Evolutionary conservation across 345 rosid genomes (phyloP).

Genomic region (Melastoma malabathricum): DNA sequence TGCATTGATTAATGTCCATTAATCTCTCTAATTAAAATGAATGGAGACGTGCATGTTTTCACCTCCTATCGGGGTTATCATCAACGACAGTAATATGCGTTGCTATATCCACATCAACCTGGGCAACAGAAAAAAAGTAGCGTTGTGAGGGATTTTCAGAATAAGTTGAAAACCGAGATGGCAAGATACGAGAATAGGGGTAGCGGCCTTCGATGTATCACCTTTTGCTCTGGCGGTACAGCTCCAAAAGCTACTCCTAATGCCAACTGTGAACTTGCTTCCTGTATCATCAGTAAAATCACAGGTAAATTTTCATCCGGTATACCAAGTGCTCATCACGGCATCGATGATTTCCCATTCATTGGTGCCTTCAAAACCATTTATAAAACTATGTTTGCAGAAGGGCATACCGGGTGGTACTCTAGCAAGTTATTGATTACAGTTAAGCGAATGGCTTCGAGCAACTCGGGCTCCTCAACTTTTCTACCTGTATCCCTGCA

Average conservation of each 20-base stretch:
- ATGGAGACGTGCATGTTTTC: slow-evolving; percentile 4
- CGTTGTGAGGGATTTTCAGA: not conserved
- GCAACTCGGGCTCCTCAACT: slow-evolving; percentile 88
- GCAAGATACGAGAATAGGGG: too few species aligned
- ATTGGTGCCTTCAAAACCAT: too few species aligned
- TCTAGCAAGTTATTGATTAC: slow-evolving; percentile 75
- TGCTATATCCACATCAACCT: slow-evolving; percentile 97
- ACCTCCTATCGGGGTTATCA: slow-evolving; percentile 84
- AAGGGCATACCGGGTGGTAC: slow-evolving; percentile 71
- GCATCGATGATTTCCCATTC: too few species aligned
- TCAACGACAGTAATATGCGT: slow-evolving; percentile 51
- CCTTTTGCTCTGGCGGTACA: slow-evolving; percentile 62
- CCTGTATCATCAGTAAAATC: slow-evolving; percentile 37
- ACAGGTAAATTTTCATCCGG: not conserved
- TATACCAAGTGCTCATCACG: too few species aligned
- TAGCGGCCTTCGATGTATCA: slow-evolving; percentile 4
- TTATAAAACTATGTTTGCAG: not conserved
- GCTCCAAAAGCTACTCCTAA: slow-evolving; percentile 93
- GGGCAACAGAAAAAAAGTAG: slow-evolving; percentile 9
- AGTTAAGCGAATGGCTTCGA: slow-evolving; percentile 94
- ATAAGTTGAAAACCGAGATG: not conserved
- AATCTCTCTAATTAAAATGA: not conserved
- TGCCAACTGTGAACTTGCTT: slow-evolving; percentile 92
- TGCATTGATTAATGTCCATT: too few species aligned
- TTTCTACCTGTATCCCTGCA: slow-evolving; percentile 85